Conservation (phyloP, 2,329 filamentous ascomycete species). For the Lachnellula arida region DNA sequence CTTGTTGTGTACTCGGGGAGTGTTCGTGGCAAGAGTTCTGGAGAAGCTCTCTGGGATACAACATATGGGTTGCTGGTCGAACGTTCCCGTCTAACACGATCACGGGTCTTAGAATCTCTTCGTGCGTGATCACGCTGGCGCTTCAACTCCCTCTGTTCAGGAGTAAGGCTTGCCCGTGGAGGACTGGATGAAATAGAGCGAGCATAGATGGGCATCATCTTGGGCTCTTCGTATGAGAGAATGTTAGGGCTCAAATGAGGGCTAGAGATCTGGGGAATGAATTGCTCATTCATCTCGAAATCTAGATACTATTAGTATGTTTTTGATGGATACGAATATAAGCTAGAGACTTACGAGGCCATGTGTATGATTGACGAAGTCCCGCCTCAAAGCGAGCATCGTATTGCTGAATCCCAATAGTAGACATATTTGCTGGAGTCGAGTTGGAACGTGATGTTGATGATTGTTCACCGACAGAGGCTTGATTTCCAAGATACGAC, state of each 20-base stretch:
- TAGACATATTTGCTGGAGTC: constrained; percentile 28
- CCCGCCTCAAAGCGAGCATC: constrained; percentile 28
- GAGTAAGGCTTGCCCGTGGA: constrained; percentile 48
- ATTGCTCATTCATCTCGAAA: constrained; percentile 30
- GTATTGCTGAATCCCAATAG: constrained; percentile 31
- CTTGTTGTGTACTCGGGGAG: constrained; percentile 28
- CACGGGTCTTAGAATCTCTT: constrained; percentile 53
- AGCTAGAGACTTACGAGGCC: constrained; percentile 28
- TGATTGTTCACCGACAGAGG: constrained; percentile 11
- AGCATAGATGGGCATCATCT: constrained; percentile 29
- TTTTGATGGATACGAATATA: not conserved
- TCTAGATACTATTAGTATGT: constrained; percentile 22
- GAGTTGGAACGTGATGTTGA: constrained; percentile 23
- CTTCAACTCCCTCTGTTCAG: constrained; percentile 59
- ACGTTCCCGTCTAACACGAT: constrained; percentile 45
- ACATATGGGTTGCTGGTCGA: constrained; percentile 32
- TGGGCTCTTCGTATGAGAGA: constrained; percentile 29
- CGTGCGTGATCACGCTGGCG: constrained; percentile 56
- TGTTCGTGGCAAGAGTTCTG: constrained; percentile 30
- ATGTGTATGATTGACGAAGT: constrained; percentile 28
- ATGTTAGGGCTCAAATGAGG: constrained; percentile 22
- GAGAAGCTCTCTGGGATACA: constrained; percentile 28
- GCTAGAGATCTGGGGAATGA: constrained; percentile 25
- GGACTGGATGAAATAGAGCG: constrained; percentile 49
- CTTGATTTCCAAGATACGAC: constrained; percentile 14